Evolutionary conservation across 352 stramenopile species (phyloP).

Genomic region (Phytophthora kernoviae): DNA sequence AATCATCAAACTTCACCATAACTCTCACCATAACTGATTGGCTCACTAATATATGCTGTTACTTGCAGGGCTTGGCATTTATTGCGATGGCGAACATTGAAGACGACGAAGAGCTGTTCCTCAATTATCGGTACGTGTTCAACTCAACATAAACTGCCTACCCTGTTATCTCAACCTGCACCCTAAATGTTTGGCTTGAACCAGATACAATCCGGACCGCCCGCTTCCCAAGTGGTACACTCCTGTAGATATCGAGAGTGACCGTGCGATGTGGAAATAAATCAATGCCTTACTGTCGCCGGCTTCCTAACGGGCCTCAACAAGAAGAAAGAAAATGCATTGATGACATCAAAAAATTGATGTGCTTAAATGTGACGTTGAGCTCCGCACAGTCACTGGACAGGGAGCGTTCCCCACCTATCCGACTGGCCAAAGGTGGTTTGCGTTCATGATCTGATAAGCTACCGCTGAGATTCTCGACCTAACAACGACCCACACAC

Average conservation of each 20-base stretch:
- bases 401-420: slow-evolving; percentile 3
- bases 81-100: slow-evolving; percentile 81
- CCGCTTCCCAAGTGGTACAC: slow-evolving; percentile 83
- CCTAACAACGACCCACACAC: slow-evolving; percentile 3
- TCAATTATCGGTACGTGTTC: slow-evolving; percentile 73
- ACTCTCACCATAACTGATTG: too few species aligned
- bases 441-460: slow-evolving; percentile 2
- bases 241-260: slow-evolving; percentile 75
- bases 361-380: slow-evolving; percentile 37
- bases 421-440: slow-evolving; percentile 3
- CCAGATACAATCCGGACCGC: slow-evolving; percentile 81
- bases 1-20: too few species aligned
- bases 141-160: background rate
- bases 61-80: slow-evolving; percentile 78
- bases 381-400: slow-evolving; percentile 14
- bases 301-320: background rate
- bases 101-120: slow-evolving; percentile 80
- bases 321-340: slow-evolving; percentile 36
- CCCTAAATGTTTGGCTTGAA: background rate
- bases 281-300: slow-evolving; percentile 2
- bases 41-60: too few species aligned
- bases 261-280: slow-evolving; percentile 87
- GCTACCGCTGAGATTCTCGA: slow-evolving; percentile 1
- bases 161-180: slow-evolving; percentile 4
- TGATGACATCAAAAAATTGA: slow-evolving; percentile 22